Evolutionary conservation across 495 filamentous ascomycete genomes (phyloP), one percentile per base, ranked within the genome.

Genomic region (Hypoxylon perforatum): DNA sequence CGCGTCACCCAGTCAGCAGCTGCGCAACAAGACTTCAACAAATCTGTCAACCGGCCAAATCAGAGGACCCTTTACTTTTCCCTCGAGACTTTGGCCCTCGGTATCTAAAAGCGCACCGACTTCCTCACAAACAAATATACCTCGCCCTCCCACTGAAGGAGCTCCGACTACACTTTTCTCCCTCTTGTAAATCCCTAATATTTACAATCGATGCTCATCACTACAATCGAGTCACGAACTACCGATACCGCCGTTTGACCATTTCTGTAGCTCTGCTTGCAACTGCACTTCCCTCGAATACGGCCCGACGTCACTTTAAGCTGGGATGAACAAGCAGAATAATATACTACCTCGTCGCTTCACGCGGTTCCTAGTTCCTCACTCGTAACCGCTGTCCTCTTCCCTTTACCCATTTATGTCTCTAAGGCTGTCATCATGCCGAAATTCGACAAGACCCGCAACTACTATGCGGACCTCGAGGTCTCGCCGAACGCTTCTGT

Each of bases 401-500:
- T 1, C 7, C 38, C 15, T 41, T 15, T 15, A 15, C 14, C 9
- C 15, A 15, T 41, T 1, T 17, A 41, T 15, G 15, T 8, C 38
- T 41, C 12, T 30, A 22, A 44, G 50, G 12, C 23, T 25, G 65
- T 70, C 75, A 88, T 65, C 38, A 94, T 94, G 91, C 90, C 88
- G 60, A 92, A 91, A 77, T 77, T 85, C 55, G 91, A 94, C 65
- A 80, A 86, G 62, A 84, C 83, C 61, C 84, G 85, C 70, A 88
- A 97, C 77, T 97, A 96, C 81, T 97, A 97, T 77, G 86, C 87
- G 41, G 93, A 96, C 78, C 83, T 97, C 28, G 91, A 90, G 50
- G 73, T 96, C 10, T 69, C 81, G 0, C 75, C 86, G 7, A 81
- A 78, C 57, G 91, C 90, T 35, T 86, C 90, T 61, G 67, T 82